Evolutionary conservation across 768 basidiomycete species (phyloP).

Genomic region (Cubamyces lactineus): DNA sequence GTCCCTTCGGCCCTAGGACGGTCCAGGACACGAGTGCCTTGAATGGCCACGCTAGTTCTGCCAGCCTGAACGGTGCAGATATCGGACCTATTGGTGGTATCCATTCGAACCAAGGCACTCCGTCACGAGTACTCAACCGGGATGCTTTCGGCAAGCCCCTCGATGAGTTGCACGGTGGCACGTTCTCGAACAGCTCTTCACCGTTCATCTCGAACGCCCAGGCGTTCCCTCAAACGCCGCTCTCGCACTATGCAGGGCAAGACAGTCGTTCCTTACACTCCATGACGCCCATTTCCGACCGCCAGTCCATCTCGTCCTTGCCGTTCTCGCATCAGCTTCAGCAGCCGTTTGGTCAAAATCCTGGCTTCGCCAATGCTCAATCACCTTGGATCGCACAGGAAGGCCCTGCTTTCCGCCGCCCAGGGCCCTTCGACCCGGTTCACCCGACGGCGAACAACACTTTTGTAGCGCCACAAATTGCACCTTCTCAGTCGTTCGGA

Average conservation of each 20-base stretch:
- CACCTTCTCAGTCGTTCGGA: conserved; percentile 26
- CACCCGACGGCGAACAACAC: conserved; percentile 48
- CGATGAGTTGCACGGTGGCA: conserved; percentile 22
- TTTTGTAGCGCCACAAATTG: conserved; percentile 27
- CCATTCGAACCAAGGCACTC: conserved; percentile 20
- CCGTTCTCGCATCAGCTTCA: conserved; percentile 24
- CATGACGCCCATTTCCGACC: conserved; percentile 29
- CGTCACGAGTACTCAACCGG: conserved; percentile 25
- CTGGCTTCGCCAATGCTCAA: conserved; percentile 14
- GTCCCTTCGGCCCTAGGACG: conserved; percentile 9
- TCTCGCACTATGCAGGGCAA: conserved; percentile 21
- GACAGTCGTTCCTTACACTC: conserved; percentile 30
- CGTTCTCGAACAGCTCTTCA: conserved; percentile 25
- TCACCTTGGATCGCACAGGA: conserved; percentile 30
- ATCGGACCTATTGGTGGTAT: conserved; percentile 21
- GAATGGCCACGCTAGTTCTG: conserved; percentile 17
- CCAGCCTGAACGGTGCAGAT: conserved; percentile 21
- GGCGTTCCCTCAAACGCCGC: conserved; percentile 26
- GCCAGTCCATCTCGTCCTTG: conserved; percentile 19
- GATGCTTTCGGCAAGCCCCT: conserved; percentile 26
- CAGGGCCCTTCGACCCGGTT: conserved; percentile 47
- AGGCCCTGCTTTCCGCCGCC: conserved; percentile 31
- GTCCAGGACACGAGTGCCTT: conserved; percentile 4
- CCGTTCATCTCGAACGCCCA: conserved; percentile 25
- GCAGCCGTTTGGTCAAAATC: conserved; percentile 25